Evolutionary conservation across 352 stramenopile species (phyloP), one percentile per base, ranked within the genome.

Genomic region (Blastocystis hominis): DNA sequence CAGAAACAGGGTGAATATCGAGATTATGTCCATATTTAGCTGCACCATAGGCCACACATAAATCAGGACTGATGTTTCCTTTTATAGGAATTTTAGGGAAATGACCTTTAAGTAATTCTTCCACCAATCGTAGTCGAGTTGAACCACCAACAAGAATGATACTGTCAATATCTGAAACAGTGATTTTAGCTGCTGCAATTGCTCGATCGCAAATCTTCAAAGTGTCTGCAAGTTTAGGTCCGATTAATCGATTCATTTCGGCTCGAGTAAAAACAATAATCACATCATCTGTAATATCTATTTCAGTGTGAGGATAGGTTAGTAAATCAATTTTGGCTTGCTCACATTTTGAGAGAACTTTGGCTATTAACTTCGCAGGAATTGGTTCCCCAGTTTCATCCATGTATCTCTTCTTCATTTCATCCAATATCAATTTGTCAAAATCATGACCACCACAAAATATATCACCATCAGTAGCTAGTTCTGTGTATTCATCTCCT

Each of bases 401-500:
- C 15, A 47, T 3, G 56, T 69, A 84, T 17, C 7, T 34, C 1
- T 47, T 36, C 0, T 47, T 66, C n/a, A 84, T 6, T 7, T 47
- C 36, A 42, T 84, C 30, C 30, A 66, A 24, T 10, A 84, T 36
- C 9, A 84, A 0, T 7, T 13, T 68, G 46, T 84, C 72, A 30
- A 84, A 68, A 54, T 77, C 66, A 10, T 10, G n/a, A 46, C 97
- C 97, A 70, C 97, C 97, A 89, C 99, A 91, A 90, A 99, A 96
- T 9, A 96, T 98, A 91, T 99, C 96, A 81, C 97, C 97, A 91
- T 98, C 97, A 44, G 97, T 99, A 38, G 96, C 95, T 59, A 98
- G 90, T 15, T 99, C 97, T 90, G 99, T 96, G 89, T 99, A 99
- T 30, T 99, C 93, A 90, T 96, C 96, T 70, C 95, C 95, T 80